Conservation (phyloP, 2,329 filamentous ascomycete genomes). For the Cytospora schulzeri region DNA sequence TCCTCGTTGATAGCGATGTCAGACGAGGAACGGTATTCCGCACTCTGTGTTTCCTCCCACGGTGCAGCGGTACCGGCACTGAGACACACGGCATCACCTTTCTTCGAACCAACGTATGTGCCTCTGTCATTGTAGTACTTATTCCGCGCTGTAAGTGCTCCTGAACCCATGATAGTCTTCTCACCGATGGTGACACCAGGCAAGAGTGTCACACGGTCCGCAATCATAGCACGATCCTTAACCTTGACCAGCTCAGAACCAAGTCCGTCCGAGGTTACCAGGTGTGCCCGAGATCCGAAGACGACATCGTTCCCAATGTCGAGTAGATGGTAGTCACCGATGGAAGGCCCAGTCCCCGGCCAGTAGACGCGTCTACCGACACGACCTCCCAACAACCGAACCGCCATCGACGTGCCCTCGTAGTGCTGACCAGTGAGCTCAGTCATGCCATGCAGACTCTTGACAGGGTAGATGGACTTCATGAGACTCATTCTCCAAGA, state of each 20-base stretch:
- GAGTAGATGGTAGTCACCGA: slow-evolving; percentile 57
- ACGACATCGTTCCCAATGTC: slow-evolving; percentile 62
- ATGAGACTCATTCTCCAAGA: slow-evolving; percentile 49
- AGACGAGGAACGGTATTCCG: not conserved
- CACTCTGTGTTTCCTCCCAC: not conserved
- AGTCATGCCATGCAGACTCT: slow-evolving; percentile 50
- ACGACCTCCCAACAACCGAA: slow-evolving; percentile 53
- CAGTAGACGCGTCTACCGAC: slow-evolving; percentile 58
- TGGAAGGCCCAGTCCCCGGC: slow-evolving; percentile 57
- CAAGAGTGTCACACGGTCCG: slow-evolving; percentile 55
- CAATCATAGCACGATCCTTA: slow-evolving; percentile 55
- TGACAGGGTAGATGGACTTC: slow-evolving; percentile 46
- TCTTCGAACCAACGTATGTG: slow-evolving; percentile 56
- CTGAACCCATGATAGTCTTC: slow-evolving; percentile 54
- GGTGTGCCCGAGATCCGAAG: slow-evolving; percentile 57
- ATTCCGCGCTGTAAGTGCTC: slow-evolving; percentile 51
- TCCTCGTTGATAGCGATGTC: not conserved
- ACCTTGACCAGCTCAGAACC: slow-evolving; percentile 52
- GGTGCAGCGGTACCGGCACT: not conserved
- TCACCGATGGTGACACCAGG: slow-evolving; percentile 54
- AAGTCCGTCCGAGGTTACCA: slow-evolving; percentile 55
- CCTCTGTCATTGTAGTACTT: slow-evolving; percentile 47
- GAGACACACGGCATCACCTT: slow-evolving; percentile 51
- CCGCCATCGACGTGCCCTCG: slow-evolving; percentile 53
- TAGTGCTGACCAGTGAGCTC: slow-evolving; percentile 57